Evolutionary conservation across 495 filamentous ascomycete genomes (phyloP).

Genomic region (Xylaria sp.): DNA sequence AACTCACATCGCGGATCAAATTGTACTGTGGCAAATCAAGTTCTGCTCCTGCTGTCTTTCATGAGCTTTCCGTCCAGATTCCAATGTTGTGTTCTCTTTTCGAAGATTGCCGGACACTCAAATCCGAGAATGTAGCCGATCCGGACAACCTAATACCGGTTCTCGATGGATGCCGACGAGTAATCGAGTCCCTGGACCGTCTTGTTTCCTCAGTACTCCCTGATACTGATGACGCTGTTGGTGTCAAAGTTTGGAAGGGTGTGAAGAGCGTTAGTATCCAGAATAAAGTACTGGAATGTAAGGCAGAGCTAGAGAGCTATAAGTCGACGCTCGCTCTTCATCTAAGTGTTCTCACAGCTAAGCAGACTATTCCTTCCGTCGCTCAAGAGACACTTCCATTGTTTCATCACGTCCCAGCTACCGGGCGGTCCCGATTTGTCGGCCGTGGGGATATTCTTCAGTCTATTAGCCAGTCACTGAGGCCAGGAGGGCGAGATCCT

Average conservation of each 20-base stretch:
- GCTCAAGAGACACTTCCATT: conserved; percentile 7
- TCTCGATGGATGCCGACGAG: conserved; percentile 22
- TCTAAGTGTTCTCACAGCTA: conserved; percentile 6
- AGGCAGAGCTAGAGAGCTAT: conserved; percentile 13
- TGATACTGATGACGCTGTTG: not conserved
- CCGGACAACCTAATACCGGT: conserved; percentile 1
- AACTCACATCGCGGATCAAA: conserved; percentile 13
- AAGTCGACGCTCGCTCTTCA: conserved; percentile 19
- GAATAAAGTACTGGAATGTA: conserved; percentile 12
- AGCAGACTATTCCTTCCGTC: not conserved
- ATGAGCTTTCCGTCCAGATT: conserved; percentile 13
- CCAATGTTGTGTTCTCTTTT: conserved; percentile 18
- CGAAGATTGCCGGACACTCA: conserved; percentile 9
- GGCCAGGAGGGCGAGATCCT: conserved; percentile 7
- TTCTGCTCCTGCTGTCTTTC: not conserved
- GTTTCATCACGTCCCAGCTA: conserved; percentile 10
- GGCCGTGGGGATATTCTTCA: conserved; percentile 13
- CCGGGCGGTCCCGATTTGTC: conserved; percentile 15
- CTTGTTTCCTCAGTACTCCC: conserved; percentile 11
- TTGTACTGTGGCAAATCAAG: conserved; percentile 17
- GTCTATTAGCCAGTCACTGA: conserved; percentile 12
- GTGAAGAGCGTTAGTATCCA: not conserved
- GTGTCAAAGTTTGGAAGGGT: conserved; percentile 14
- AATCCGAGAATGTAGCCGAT: not conserved
- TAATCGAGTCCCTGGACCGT: conserved; percentile 14